A percentile compares a stretch with the other conserved stretches of the same genome.
These are phyloP conservation scores for Candida chilensis DNA, from an alignment of 805 yeast genomes.

Conservation along the genomic window DNA sequence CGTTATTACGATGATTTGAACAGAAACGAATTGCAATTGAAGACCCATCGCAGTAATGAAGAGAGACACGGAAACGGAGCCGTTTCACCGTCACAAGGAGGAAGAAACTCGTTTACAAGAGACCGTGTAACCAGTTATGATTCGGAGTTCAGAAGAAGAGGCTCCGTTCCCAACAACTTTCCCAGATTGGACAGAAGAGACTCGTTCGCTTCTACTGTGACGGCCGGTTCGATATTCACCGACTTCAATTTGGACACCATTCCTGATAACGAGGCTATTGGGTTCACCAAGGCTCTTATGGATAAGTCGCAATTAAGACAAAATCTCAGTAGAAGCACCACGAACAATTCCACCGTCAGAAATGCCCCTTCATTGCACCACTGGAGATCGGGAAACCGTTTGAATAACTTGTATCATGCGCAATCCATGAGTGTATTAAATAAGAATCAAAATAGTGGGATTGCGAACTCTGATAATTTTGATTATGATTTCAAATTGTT, in stretches of 20 bases:
- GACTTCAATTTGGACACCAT: not conserved
- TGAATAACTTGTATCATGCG: not conserved
- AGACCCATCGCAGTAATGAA: conserved; percentile 5
- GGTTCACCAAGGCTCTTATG: conserved; percentile 28
- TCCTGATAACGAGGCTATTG: conserved; percentile 12
- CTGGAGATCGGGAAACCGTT: not conserved
- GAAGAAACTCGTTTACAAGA: no score
- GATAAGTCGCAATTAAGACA: not conserved
- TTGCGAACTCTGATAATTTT: conserved; percentile 1
- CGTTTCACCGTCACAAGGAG: no score
- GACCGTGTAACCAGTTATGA: no score
- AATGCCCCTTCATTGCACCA: conserved; percentile 1
- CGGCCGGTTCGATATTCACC: not conserved
- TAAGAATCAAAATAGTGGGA: not conserved
- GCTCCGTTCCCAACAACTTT: no score
- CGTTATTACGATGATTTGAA: conserved; percentile 32
- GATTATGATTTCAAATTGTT: conserved; percentile 2
- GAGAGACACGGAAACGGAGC: no score
- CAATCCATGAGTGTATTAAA: not conserved
- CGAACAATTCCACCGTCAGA: not conserved
- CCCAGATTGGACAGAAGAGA: not conserved
- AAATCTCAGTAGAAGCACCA: not conserved
- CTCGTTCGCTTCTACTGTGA: not conserved
- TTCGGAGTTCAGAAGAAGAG: no score
- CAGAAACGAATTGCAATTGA: conserved; percentile 27